Evolutionary conservation across 306 rosid species (phyloP), one percentile per base, ranked within the genome.

Genomic region (Quillaja saponaria): DNA sequence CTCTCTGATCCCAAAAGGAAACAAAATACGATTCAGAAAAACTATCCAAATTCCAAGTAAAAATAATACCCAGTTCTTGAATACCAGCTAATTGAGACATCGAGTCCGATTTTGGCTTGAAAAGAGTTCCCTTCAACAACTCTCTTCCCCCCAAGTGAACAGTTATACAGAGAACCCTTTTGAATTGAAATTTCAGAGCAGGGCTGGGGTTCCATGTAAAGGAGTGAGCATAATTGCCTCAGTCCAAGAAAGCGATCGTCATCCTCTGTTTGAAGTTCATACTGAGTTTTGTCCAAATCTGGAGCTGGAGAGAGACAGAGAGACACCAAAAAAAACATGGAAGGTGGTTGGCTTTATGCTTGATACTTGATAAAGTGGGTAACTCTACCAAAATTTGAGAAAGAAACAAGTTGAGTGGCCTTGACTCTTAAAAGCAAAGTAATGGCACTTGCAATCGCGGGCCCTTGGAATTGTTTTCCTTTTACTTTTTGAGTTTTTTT

Each of bases 371-470:
- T 33, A 35, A 61, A n/a, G 19, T 4, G 3, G 12, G 7, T 34
- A 8, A 67, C 63, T 49, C 72, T 74, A 63, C 76, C 7, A 55
- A 49, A 73, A 49, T 70, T 19, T 46, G 52, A 55, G 59, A 25
- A 25, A 25, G 57, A 48, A 56, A 49, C 37, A 33, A 44, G 69
- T 48, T 44, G 54, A 71, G 47, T 71, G 76, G 69, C 31, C 2
- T 25, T 25, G 31, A 25, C 31, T 56, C 87, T 78, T 82, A 67
- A 75, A 82, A 78, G 81, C 73, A 17, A 82, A 82, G 84, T 71
- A 59, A 75, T 66, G 60, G 68, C 53, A 33, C 53, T 45, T 38
- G 61, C 49, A 41, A 39, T 3, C 13, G 31, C 58, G 66, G 83
- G 73, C 81, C 76, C 3, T 66, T 13, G 14, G 46, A 17, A 17